Conservation (phyloP, 306 rosid species). For the Castanospermum australe region DNA sequence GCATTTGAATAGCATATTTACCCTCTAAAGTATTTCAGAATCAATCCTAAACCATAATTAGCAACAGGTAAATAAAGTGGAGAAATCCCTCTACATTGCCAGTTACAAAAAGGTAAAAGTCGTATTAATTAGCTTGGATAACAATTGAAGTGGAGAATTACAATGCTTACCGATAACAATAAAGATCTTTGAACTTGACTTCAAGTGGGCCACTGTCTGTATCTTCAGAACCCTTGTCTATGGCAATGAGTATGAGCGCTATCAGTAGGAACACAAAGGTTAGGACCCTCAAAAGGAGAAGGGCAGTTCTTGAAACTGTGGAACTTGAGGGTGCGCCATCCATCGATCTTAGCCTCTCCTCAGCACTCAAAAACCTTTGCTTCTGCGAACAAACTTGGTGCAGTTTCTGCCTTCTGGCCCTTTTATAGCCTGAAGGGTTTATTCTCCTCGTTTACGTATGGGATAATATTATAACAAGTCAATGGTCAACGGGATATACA, state of each 20-base stretch:
- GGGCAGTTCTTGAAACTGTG: slow-evolving; percentile 34
- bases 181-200: slow-evolving; percentile 32
- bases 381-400: neutral
- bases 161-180: slow-evolving; percentile 40
- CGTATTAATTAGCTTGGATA: neutral
- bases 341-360: slow-evolving; percentile 22
- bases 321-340: slow-evolving; percentile 31
- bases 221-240: neutral
- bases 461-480: neutral
- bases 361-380: neutral
- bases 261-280: slow-evolving; percentile 47
- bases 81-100: neutral
- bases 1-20: neutral
- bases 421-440: neutral
- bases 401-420: neutral
- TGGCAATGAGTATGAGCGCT: slow-evolving; percentile 48
- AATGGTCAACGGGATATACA: neutral
- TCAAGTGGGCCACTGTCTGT: neutral
- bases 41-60: neutral
- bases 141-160: neutral
- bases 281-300: slow-evolving; percentile 47
- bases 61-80: neutral
- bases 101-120: no score
- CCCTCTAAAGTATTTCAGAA: neutral
- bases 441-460: neutral